Percentiles rank a stretch among this genome's conserved stretches.
Evolutionary conservation across 768 basidiomycete genomes (phyloP).

Genomic region (Leucogyrophana mollusca): DNA sequence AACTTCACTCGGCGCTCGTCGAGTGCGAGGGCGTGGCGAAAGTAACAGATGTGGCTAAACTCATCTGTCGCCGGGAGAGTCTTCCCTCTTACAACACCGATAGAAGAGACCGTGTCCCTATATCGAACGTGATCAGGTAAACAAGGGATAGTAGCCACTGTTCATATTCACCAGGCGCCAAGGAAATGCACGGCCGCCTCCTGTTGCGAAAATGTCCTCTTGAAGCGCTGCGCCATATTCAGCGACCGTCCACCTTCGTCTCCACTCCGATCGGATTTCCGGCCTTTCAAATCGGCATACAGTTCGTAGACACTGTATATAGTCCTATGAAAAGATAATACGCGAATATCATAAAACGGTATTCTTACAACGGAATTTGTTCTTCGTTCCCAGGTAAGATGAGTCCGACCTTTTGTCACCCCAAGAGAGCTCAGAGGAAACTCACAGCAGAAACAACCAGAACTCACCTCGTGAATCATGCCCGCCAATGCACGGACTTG

Average conservation of each 20-base stretch:
- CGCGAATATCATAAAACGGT: conserved; percentile 28
- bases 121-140: neutral
- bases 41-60: conserved; percentile 26
- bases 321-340: too few species aligned
- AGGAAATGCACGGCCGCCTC: conserved; percentile 31
- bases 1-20: conserved; percentile 36
- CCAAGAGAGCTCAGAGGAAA: neutral
- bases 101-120: too few species aligned
- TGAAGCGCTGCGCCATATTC: too few species aligned
- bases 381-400: conserved; percentile 26
- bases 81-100: conserved; percentile 22
- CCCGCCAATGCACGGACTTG: conserved; percentile 36
- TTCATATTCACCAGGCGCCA: conserved; percentile 31
- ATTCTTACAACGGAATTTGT: too few species aligned
- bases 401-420: conserved; percentile 29
- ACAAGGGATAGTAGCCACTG: neutral
- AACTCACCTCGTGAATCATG: conserved; percentile 34
- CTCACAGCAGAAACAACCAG: neutral
- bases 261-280: too few species aligned
- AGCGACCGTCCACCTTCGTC: too few species aligned
- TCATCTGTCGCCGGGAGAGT: conserved; percentile 13
- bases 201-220: conserved; percentile 21
- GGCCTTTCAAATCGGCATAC: conserved; percentile 14
- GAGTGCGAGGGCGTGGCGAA: too few species aligned
- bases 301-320: conserved; percentile 30